Evolutionary conservation across 2,329 filamentous ascomycete species (phyloP).

Genomic region (Alternaria infectoria): DNA sequence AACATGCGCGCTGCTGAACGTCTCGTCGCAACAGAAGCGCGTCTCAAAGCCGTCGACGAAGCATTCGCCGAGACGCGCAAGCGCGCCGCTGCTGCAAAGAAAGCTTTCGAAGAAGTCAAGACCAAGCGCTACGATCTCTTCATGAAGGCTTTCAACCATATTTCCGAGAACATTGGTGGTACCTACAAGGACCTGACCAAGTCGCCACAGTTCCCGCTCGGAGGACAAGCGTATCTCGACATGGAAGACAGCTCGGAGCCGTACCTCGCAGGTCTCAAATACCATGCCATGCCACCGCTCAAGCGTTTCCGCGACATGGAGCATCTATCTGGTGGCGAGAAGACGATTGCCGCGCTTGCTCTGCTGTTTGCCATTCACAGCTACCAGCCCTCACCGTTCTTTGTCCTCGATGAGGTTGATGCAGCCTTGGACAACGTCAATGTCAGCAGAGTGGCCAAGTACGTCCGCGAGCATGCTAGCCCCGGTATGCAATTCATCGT

Average conservation of each 20-base stretch:
- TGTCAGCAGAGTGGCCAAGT: conserved; percentile 93
- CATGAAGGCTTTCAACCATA: conserved; percentile 93
- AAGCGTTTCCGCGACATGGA: conserved; percentile 99
- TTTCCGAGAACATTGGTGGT: conserved; percentile 89
- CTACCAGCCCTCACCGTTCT: conserved; percentile 95
- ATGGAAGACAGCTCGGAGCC: conserved; percentile 97
- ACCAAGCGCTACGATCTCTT: conserved; percentile 86
- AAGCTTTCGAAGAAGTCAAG: conserved; percentile 84
- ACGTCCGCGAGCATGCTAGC: conserved; percentile 90
- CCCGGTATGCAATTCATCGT: conserved; percentile 99
- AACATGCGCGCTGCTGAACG: conserved; percentile 97
- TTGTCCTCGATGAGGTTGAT: conserved; percentile 97
- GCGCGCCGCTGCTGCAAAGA: conserved; percentile 74
- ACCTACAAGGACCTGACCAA: conserved; percentile 97
- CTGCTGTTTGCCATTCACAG: conserved; percentile 95
- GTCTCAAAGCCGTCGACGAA: conserved; percentile 82
- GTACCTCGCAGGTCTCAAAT: conserved; percentile 94
- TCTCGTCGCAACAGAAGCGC: conserved; percentile 81
- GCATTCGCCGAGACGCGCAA: conserved; percentile 87
- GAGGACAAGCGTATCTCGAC: conserved; percentile 85
- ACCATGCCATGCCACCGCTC: conserved; percentile 97
- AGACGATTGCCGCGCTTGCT: conserved; percentile 98
- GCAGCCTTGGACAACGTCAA: conserved; percentile 98
- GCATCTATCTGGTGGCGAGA: conserved; percentile 94
- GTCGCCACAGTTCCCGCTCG: conserved; percentile 88